Evolutionary conservation across 148 eudicot species (phyloP).

Genomic region (Vaccinium myrtillus): DNA sequence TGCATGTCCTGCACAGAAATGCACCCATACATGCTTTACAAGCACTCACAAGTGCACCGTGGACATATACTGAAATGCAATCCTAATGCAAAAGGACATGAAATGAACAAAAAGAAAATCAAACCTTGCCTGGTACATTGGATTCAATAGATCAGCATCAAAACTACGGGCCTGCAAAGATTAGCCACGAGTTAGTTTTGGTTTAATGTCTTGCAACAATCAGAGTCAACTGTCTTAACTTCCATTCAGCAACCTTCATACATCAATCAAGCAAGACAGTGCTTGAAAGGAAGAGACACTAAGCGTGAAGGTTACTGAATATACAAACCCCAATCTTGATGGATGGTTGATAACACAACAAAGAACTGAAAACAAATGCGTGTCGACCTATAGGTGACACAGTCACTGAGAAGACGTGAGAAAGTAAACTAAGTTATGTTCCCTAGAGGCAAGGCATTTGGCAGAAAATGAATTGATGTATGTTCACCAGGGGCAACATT

Average conservation of each 20-base stretch:
- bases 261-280: not conserved
- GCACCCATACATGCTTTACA: not conserved
- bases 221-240: not conserved
- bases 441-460: not conserved
- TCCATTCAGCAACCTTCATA: not conserved
- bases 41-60: not conserved
- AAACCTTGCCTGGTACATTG: conserved; percentile 90
- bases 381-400: not conserved
- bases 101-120: not conserved
- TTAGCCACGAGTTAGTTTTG: not conserved
- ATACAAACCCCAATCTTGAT: not conserved
- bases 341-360: not conserved
- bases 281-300: not conserved
- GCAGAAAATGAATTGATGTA: not conserved
- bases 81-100: not conserved
- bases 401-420: not conserved
- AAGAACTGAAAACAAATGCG: not conserved
- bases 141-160: conserved; percentile 64
- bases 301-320: not conserved
- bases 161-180: conserved; percentile 73
- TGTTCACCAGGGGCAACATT: not conserved
- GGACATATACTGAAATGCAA: not conserved
- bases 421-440: not conserved
- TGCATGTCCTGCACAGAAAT: not conserved
- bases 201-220: not conserved